These are phyloP conservation scores for Xylaria digitata DNA, from an alignment of 2,329 filamentous ascomycete genomes.

Conservation along the genomic window DNA sequence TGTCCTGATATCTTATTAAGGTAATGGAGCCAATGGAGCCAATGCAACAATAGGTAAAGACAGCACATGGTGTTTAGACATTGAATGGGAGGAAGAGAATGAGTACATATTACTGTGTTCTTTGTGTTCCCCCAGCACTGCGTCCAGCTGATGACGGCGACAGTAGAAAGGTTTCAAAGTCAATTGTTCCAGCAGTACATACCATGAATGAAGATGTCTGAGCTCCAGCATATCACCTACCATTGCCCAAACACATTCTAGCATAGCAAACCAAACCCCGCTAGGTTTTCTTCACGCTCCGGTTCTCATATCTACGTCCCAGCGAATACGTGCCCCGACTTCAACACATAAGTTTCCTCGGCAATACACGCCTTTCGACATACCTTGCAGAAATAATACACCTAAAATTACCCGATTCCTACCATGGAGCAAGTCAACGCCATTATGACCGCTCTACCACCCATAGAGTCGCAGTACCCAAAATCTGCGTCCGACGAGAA, in stretches of 20 bases:
- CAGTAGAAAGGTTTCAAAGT: too few species aligned
- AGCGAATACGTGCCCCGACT: background rate
- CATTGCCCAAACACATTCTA: background rate
- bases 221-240: background rate
- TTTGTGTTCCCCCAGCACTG: too few species aligned
- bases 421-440: background rate
- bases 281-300: background rate
- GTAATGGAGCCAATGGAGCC: background rate
- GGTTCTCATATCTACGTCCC: background rate
- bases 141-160: too few species aligned
- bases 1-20: background rate
- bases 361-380: background rate
- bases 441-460: slow-evolving; percentile 11
- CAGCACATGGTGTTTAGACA: background rate
- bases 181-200: too few species aligned
- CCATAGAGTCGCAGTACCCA: background rate
- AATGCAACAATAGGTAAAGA: background rate
- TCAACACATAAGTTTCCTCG: background rate
- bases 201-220: too few species aligned
- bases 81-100: too few species aligned
- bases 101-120: too few species aligned
- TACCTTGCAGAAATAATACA: slow-evolving; percentile 2
- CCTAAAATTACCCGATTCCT: background rate
- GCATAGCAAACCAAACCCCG: background rate
- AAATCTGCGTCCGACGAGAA: background rate